Conservation (phyloP, 2,329 filamentous ascomycete species). For the Ceratocystis diversiconidia region DNA sequence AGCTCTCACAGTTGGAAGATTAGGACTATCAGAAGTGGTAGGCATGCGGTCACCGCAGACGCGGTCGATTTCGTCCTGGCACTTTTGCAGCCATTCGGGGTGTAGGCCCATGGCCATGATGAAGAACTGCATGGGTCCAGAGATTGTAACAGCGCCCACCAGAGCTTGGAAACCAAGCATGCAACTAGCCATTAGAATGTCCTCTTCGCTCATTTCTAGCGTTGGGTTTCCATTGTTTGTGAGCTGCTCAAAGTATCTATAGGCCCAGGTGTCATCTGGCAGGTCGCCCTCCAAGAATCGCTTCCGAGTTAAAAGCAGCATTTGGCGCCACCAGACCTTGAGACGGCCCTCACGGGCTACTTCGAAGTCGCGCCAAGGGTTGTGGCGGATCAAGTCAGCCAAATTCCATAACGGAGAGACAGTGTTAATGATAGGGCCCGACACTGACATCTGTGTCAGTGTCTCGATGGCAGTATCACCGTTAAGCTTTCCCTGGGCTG, state of each 20-base stretch:
- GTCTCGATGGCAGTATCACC: constrained; percentile 34
- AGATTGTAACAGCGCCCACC: constrained; percentile 37
- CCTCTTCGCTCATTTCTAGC: constrained; percentile 30
- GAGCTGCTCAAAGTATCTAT: constrained; percentile 35
- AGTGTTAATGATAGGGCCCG: constrained; percentile 37
- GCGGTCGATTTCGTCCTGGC: constrained; percentile 43
- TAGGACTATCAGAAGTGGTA: constrained; percentile 33
- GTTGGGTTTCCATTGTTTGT: constrained; percentile 27
- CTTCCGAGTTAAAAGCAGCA: constrained; percentile 30
- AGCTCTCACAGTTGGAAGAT: constrained; percentile 39
- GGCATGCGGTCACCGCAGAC: constrained; percentile 42
- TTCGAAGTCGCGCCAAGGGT: constrained; percentile 37
- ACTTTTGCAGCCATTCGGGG: constrained; percentile 38
- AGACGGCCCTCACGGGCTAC: constrained; percentile 31
- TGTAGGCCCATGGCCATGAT: constrained; percentile 39
- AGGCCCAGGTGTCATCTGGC: constrained; percentile 34
- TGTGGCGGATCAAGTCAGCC: constrained; percentile 27
- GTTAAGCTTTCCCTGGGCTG: constrained; percentile 31
- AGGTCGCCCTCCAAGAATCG: constrained; percentile 30
- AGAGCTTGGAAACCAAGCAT: constrained; percentile 39
- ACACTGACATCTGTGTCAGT: constrained; percentile 38
- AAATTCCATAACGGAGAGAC: constrained; percentile 35
- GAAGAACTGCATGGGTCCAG: constrained; percentile 37
- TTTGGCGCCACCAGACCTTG: constrained; percentile 33
- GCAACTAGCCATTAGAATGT: constrained; percentile 35